phyloP scores from a whole-genome alignment of 148 eudicot genomes.

The Tetragonia tetragonoides region DNA sequence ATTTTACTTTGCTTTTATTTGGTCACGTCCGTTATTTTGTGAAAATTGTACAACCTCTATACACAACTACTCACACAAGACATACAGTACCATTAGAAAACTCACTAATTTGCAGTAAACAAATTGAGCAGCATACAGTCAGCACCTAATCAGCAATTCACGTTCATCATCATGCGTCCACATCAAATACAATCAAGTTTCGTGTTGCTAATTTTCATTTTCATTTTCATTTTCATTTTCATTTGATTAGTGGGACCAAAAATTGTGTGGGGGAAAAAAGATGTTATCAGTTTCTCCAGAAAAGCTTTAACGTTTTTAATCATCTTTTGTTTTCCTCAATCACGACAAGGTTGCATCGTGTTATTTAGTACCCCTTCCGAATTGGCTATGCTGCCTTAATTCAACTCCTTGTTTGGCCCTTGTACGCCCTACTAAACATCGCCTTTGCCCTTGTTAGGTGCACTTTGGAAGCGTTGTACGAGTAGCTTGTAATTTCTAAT shows the following conservation, averaged over 20 bases:
- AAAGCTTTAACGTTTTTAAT: background rate
- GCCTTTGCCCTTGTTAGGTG: too few relatives aligned
- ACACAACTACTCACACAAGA: too few relatives aligned
- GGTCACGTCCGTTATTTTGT: too few relatives aligned
- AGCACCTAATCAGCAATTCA: slow-evolving; percentile 12
- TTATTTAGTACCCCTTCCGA: background rate
- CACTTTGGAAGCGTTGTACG: too few relatives aligned
- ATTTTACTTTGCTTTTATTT: too few relatives aligned
- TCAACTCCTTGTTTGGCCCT: too few relatives aligned
- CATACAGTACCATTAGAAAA: background rate
- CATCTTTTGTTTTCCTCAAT: slow-evolving; percentile 10
- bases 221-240: background rate
- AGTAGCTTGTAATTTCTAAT: too few relatives aligned
- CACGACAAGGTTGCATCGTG: background rate
- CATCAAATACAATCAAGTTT: slow-evolving; percentile 4
- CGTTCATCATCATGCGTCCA: background rate
- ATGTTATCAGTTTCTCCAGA: background rate
- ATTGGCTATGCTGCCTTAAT: background rate
- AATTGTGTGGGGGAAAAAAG: background rate
- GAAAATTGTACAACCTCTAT: too few relatives aligned
- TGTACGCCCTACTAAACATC: too few relatives aligned
- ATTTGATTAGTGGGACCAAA: slow-evolving; percentile 1
- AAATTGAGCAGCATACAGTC: background rate
- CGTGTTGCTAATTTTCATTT: background rate
- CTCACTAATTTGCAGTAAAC: background rate